Evolutionary conservation across 202 grass and related monocot species (phyloP), one percentile per base, ranked within the genome.

Genomic region (Schoenoplectus triqueter): DNA sequence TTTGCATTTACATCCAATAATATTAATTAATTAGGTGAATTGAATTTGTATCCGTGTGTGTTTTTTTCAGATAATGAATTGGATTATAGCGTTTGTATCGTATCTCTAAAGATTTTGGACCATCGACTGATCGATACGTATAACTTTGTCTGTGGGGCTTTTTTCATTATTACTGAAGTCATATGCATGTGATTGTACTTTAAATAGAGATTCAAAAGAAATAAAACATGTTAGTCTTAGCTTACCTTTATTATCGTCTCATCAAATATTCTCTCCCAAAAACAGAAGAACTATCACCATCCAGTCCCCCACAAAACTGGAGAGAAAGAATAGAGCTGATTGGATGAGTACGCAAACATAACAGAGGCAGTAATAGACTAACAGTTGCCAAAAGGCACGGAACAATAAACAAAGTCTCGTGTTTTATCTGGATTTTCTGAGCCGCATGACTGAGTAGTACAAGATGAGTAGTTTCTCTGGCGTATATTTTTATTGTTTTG

Each of bases 131-230:
- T 31, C 31, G 31, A 31, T 31, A 69, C 69, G n/a, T 61, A 66
- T 51, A 18, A 10, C 47, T 68, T 82, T 69, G 54, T 64, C 15
- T 69, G 80, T 69, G 79, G 79, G 80, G 80, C 18, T 69, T 82
- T 82, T 62, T 52, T 69, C 18, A 66, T 52, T 39, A 69, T 82
- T 67, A 67, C 68, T 82, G 69, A 82, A 82, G 41, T 19, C 78
- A 62, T 62, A 41, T 77, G 50, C 73, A 77, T 76, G 19, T 55
- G 20, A 31, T 40, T 76, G 80, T 31, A 82, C 61, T 82, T 64
- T 59, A 66, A 66, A 22, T 31, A 39, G 21, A 75, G 72, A 75
- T 75, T 22, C 19, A 52, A 75, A 74, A 52, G 18, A 21, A 22
- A 75, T 14, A 75, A 6, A 52, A 48, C 70, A 51, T 2, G 17